phyloP scores from a whole-genome alignment of 805 yeast species.

The Suhomyces tanzawaensis region DNA sequence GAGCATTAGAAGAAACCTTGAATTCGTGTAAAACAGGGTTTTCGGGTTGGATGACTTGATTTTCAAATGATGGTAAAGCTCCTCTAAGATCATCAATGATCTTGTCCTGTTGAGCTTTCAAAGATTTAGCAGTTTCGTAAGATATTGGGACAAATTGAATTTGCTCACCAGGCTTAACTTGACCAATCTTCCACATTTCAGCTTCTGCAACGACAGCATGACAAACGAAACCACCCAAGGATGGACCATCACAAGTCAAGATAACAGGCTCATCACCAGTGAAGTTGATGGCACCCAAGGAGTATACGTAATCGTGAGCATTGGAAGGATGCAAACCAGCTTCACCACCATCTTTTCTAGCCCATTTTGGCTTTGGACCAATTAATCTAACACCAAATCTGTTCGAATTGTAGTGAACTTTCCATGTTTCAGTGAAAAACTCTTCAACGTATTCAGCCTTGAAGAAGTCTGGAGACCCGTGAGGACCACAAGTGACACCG shows the following conservation, averaged over 20 bases:
- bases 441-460: slow-evolving; percentile 67
- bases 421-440: slow-evolving; percentile 81
- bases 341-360: slow-evolving; percentile 93
- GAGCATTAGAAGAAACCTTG: slow-evolving; percentile 51
- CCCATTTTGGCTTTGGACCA: slow-evolving; percentile 98
- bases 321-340: slow-evolving; percentile 99
- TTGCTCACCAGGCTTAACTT: slow-evolving; percentile 90
- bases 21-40: slow-evolving; percentile 65
- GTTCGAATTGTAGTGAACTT: slow-evolving; percentile 94
- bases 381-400: slow-evolving; percentile 92
- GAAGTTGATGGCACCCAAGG: slow-evolving; percentile 94
- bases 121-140: slow-evolving; percentile 61
- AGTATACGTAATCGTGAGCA: slow-evolving; percentile 95
- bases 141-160: slow-evolving; percentile 78
- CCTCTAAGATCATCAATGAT: slow-evolving; percentile 49
- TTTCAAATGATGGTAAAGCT: slow-evolving; percentile 31
- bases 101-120: slow-evolving; percentile 61
- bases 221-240: slow-evolving; percentile 96
- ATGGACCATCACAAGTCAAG: slow-evolving; percentile 95
- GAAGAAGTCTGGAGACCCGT: slow-evolving; percentile 96
- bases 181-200: slow-evolving; percentile 98
- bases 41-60: slow-evolving; percentile 42
- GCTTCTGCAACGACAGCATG: slow-evolving; percentile 94
- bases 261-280: slow-evolving; percentile 99
- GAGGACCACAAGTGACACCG: slow-evolving; percentile 96